Evolutionary conservation across 495 filamentous ascomycete genomes (phyloP), one percentile per base, ranked within the genome.

Genomic region (Corynascus novoguineensis): DNA sequence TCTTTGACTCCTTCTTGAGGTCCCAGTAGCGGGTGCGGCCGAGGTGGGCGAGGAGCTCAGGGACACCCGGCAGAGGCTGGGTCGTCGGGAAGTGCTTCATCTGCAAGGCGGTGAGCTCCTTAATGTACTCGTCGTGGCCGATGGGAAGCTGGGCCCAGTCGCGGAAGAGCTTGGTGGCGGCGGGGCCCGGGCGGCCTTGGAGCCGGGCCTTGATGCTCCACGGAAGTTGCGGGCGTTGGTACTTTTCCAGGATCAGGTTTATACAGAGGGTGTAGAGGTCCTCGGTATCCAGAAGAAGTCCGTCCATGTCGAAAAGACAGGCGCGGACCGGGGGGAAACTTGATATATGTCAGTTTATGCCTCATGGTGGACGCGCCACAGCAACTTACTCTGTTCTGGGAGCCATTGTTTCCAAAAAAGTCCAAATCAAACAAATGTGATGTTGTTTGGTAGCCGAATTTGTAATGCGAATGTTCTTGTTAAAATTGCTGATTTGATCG

Each of bases 251-350:
- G 38, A 97, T 79, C 35, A 82, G 71, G 71, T 97, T 96, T 27
- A 89, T 87, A 70, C 86, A 86, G 24, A 81, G 68, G 0, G 89
- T 93, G 76, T 97, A 97, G 55, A 87, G 80, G 69, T 99, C 95
- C 68, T 99, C 93, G 15, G 89, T 89, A 72, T 97, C 85, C 60
- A 98, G 85, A 19, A 98, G 80, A 27, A 98, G 85, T 41, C 93
- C 93, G 68, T 98, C 93, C 91, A 98, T 96, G 78, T 98, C 93
- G 68, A 99, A 99, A 56, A 99, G 85, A 73, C 91, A 96, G 57
- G 93, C 93, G 55, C 90, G 83, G 55, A 97, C 81, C 45, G 86
- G 85, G 24, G 89, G 90, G 64, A 85, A 79, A 59, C 85, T 88
- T 57, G 32, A 24, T n/a, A 17, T 22, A n/a, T 32, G 17, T 61